These are phyloP conservation scores for Pestalotiopsis sp. DNA, from an alignment of 2,329 filamentous ascomycete genomes.

Conservation along the genomic window DNA sequence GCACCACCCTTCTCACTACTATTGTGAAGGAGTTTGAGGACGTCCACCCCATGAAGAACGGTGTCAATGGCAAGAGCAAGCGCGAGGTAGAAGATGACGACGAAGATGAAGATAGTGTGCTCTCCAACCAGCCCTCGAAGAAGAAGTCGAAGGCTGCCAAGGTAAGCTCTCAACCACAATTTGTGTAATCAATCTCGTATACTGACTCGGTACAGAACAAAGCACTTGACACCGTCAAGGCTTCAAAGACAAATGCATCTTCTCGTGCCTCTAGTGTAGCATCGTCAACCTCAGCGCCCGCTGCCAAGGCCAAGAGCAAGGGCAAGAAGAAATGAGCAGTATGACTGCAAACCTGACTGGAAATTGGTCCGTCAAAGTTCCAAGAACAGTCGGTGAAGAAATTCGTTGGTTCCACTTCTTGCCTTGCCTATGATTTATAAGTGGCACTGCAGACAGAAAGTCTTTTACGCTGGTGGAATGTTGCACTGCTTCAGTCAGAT, in stretches of 20 bases:
- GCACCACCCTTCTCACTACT: slow-evolving; percentile 91
- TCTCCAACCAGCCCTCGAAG: slow-evolving; percentile 83
- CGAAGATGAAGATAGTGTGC: slow-evolving; percentile 79
- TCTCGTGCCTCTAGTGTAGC: slow-evolving; percentile 89
- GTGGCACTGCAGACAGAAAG: not conserved
- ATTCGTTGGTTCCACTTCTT: too few species aligned
- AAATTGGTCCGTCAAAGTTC: not conserved
- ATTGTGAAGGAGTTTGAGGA: slow-evolving; percentile 94
- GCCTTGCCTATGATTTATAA: not conserved
- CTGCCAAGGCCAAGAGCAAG: slow-evolving; percentile 46
- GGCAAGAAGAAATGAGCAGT: slow-evolving; percentile 54
- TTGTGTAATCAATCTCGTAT: slow-evolving; percentile 13
- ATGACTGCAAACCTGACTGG: not conserved
- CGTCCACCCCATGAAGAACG: slow-evolving; percentile 57
- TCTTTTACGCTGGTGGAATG: not conserved
- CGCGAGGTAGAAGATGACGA: slow-evolving; percentile 79
- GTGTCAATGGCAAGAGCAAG: slow-evolving; percentile 71
- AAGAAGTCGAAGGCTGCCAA: slow-evolving; percentile 93
- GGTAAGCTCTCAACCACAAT: slow-evolving; percentile 53
- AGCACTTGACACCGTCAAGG: slow-evolving; percentile 86
- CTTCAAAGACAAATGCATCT: slow-evolving; percentile 75
- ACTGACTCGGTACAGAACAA: slow-evolving; percentile 71
- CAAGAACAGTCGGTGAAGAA: not conserved
- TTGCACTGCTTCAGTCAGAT: not conserved
- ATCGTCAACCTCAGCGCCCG: slow-evolving; percentile 66